Percentiles rank a stretch among this genome's conserved stretches.
phyloP scores from a whole-genome alignment of 192 early-diverging fungal genomes.

The Chytriomyces sp. region DNA sequence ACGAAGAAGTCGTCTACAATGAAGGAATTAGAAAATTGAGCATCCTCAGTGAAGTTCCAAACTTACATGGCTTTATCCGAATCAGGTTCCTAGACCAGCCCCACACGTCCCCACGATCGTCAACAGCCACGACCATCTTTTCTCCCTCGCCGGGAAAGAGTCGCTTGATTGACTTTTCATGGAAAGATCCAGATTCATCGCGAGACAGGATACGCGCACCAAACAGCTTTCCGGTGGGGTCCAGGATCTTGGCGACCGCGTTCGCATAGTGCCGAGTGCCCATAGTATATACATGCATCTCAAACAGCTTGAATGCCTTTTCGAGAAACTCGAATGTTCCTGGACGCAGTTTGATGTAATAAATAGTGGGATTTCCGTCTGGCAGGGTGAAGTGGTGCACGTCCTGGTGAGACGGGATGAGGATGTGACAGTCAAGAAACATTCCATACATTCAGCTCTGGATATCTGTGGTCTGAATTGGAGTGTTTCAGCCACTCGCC shows the following conservation, averaged over 20 bases:
- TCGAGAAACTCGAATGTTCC: constrained; percentile 78
- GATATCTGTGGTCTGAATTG: too few relatives aligned
- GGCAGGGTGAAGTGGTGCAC: constrained; percentile 51
- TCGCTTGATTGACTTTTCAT: constrained; percentile 76
- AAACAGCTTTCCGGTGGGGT: constrained; percentile 79
- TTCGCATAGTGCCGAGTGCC: constrained; percentile 92
- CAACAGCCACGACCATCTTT: constrained; percentile 94
- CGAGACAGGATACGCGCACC: constrained; percentile 87
- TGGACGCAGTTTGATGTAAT: too few relatives aligned
- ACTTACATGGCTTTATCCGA: constrained; percentile 83
- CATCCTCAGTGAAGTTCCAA: not conserved
- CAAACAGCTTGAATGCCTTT: constrained; percentile 70
- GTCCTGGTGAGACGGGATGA: too few relatives aligned
- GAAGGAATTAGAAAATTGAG: too few relatives aligned
- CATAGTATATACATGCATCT: constrained; percentile 99
- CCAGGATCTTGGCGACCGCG: constrained; percentile 82
- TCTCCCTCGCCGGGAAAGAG: constrained; percentile 88
- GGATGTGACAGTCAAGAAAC: too few relatives aligned
- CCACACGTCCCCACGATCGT: constrained; percentile 98
- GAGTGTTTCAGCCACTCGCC: constrained; percentile 78
- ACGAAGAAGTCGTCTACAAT: constrained; percentile 93
- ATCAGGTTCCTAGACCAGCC: constrained; percentile 85
- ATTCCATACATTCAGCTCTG: too few relatives aligned
- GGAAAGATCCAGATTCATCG: constrained; percentile 89
- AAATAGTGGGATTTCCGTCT: too few relatives aligned